These are phyloP conservation scores for Trametes cinnabarina DNA, from an alignment of 768 basidiomycete species.

Conservation along the genomic window DNA sequence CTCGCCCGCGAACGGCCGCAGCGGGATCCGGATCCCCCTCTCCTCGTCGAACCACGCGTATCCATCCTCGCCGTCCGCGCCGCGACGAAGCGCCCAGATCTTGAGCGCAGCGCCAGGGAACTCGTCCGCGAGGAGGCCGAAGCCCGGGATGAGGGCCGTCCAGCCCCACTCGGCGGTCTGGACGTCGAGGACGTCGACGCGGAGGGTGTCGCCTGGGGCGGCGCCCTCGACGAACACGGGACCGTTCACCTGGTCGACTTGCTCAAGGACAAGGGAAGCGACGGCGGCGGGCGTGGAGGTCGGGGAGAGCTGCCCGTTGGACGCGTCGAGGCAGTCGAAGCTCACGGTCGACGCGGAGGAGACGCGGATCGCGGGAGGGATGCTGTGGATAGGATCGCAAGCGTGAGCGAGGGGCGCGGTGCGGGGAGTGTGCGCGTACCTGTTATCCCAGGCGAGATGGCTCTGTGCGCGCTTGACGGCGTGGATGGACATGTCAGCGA, in stretches of 20 bases:
- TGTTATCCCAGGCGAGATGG: constrained; percentile 62
- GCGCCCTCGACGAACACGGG: constrained; percentile 55
- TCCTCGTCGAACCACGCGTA: constrained; percentile 52
- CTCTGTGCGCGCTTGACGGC: constrained; percentile 49
- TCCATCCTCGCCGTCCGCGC: constrained; percentile 21
- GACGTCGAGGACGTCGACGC: constrained; percentile 56
- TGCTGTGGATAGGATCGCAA: constrained; percentile 32
- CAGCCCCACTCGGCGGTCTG: constrained; percentile 58
- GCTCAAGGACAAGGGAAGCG: constrained; percentile 42
- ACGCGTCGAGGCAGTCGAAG: constrained; percentile 64
- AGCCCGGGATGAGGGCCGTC: constrained; percentile 58
- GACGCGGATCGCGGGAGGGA: constrained; percentile 48
- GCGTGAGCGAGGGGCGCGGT: too few species aligned
- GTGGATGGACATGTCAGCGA: constrained; percentile 55
- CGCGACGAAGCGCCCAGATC: constrained; percentile 49
- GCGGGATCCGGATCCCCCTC: constrained; percentile 47
- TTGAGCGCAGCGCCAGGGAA: constrained; percentile 50
- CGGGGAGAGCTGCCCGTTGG: constrained; percentile 55
- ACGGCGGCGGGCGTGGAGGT: constrained; percentile 39
- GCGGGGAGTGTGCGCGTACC: constrained; percentile 40
- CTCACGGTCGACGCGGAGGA: constrained; percentile 53
- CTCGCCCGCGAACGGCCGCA: constrained; percentile 60
- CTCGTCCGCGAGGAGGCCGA: constrained; percentile 57
- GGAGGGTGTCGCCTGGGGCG: constrained; percentile 54
- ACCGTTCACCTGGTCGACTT: constrained; percentile 59